phyloP scores from a whole-genome alignment of 345 rosid species.

The Pseudoturritis turrita region DNA sequence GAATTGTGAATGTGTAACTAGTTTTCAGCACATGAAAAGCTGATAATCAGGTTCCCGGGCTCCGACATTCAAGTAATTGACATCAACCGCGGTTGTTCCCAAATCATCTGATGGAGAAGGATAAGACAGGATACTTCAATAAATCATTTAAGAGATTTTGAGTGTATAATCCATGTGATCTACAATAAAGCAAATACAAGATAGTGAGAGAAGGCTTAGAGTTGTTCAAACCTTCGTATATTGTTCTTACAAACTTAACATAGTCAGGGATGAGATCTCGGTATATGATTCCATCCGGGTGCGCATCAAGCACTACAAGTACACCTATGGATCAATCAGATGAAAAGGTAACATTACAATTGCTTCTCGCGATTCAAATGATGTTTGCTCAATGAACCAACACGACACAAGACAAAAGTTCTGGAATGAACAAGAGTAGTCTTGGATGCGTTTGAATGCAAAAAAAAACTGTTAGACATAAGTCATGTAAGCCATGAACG shows the following conservation, averaged over 20 bases:
- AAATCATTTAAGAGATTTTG: not conserved
- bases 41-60: conserved; percentile 39
- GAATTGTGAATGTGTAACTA: not conserved
- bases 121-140: not conserved
- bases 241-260: conserved; percentile 62
- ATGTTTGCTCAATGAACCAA: too few relatives aligned
- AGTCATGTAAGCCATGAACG: not conserved
- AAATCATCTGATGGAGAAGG: conserved; percentile 48
- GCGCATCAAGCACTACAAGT: conserved; percentile 83
- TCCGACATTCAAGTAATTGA: conserved; percentile 74
- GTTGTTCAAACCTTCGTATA: conserved; percentile 70
- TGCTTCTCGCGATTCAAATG: not conserved
- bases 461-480: not conserved
- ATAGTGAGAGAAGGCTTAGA: not conserved
- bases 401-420: not conserved
- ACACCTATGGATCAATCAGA: conserved; percentile 43
- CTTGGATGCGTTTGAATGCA: not conserved
- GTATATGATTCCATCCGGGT: conserved; percentile 73
- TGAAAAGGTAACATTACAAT: not conserved
- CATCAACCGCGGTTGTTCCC: conserved; percentile 54
- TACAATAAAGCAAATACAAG: not conserved
- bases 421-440: not conserved
- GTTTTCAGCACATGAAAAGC: conserved; percentile 62
- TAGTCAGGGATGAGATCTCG: conserved; percentile 80
- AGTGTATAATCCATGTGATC: not conserved